Conservation (phyloP, 2,329 filamentous ascomycete species). For the Aspergillus terreus region DNA sequence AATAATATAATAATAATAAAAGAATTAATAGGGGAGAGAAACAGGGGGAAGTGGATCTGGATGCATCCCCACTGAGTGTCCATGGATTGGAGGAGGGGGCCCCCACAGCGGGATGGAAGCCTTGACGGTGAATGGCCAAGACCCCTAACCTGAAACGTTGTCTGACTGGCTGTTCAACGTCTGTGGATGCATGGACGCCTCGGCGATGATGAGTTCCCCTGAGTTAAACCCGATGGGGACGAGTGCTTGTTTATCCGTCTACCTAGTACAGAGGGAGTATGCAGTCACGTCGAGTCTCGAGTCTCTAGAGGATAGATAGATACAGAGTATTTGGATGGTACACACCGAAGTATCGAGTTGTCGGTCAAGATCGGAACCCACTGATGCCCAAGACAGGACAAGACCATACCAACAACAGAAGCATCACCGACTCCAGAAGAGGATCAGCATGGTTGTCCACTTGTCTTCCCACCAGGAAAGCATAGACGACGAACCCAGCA, state of each 20-base stretch:
- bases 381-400: no score
- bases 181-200: conserved; percentile 5
- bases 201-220: conserved; percentile 7
- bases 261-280: no score
- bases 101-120: conserved; percentile 17
- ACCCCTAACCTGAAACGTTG: conserved; percentile 14
- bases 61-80: neutral
- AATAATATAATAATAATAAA: neutral
- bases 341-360: no score
- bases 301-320: no score
- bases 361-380: no score
- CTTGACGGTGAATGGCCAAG: conserved; percentile 5
- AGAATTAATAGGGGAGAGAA: neutral
- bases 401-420: no score
- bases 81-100: conserved; percentile 3
- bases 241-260: neutral
- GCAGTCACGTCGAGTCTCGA: no score
- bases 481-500: neutral
- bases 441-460: no score
- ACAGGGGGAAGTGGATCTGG: conserved; percentile 1
- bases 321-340: no score
- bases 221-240: conserved; percentile 1
- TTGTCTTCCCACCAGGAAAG: neutral
- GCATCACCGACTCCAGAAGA: no score
- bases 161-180: conserved; percentile 16